Evolutionary conservation across 2,329 filamentous ascomycete genomes (phyloP), one percentile per base, ranked within the genome.

Genomic region (Ascochyta fabae): DNA sequence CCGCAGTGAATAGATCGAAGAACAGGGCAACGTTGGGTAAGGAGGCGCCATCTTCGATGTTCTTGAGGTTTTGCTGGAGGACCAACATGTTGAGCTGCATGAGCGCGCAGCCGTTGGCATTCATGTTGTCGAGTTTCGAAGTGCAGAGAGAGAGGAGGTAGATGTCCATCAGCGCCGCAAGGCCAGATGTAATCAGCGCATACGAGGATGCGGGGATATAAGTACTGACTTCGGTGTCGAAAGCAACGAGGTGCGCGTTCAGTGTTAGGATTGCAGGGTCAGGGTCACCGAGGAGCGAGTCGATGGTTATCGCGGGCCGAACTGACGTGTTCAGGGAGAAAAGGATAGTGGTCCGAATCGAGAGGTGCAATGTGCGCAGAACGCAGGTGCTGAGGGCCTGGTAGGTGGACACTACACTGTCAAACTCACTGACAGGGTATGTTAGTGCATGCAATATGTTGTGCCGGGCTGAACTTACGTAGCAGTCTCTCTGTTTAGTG

Each of bases 11-110:
- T 34, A 94, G 74, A 19, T 83, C 82, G 69, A 87, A 93, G 77
- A 89, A 94, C 55, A 84, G 82, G 19, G 85, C 83, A 1, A 88
- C 85, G 33, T 85, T 79, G 4, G 81, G 80, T 26, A 94, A 80
- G 53, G 84, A 82, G 3, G 90, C 88, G 8, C 84, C 84, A 2
- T 85, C 81, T 75, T 95, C 92, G 48, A 99, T 88, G 64, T 96
- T 96, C 79, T 96, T 96, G 51, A 99, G 85, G 68, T 96, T 97
- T 73, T 99, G 95, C 77, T 98, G 94, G 47, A 99, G 81, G 36
- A 99, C 95, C 23, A 97, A 83, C 44, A 97, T 92, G 73, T 99
- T 96, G 68, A 98, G 86, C 73, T 92, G 89, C 86, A 99, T 92
- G 34, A 92, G 86, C n/a, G 88, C 86, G 56, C 88, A 91, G 38